Conservation (phyloP, 306 rosid species). For the Quercus wislizeni region DNA sequence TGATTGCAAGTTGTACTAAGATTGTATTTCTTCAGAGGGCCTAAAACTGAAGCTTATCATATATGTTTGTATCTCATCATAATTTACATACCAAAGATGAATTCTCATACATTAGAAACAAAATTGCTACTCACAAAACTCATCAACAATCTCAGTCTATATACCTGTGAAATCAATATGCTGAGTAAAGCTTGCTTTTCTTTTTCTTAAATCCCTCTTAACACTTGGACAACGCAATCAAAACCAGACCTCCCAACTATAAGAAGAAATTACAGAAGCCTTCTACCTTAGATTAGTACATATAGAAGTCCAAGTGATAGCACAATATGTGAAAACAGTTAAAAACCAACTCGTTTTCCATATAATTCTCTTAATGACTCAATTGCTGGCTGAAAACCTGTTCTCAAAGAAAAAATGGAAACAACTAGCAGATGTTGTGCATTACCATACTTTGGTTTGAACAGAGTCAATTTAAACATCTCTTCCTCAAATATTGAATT, state of each 20-base stretch:
- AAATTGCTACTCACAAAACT: neutral
- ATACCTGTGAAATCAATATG: neutral
- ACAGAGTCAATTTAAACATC: conserved; percentile 49
- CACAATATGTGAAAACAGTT: neutral
- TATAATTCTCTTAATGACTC: conserved; percentile 44
- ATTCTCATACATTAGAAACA: neutral
- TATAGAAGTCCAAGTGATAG: neutral
- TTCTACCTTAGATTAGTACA: neutral
- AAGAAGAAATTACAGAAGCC: neutral
- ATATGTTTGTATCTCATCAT: no score
- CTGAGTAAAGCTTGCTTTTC: neutral
- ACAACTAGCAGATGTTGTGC: conserved; percentile 47
- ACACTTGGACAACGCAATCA: neutral
- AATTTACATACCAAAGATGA: neutral
- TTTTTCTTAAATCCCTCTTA: neutral
- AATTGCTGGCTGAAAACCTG: conserved; percentile 53
- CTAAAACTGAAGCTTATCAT: no score
- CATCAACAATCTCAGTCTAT: neutral
- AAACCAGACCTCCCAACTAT: neutral
- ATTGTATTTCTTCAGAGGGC: no score
- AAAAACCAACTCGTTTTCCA: conserved; percentile 27
- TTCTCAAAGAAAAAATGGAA: conserved; percentile 47
- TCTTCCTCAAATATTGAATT: conserved; percentile 53
- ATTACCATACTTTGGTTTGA: conserved; percentile 54
- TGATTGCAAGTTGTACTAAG: no score